A percentile compares a stretch with the other conserved stretches of the same genome.
Evolutionary conservation across 2,329 filamentous ascomycete genomes (phyloP).

Genomic region (Colletotrichum sp.): DNA sequence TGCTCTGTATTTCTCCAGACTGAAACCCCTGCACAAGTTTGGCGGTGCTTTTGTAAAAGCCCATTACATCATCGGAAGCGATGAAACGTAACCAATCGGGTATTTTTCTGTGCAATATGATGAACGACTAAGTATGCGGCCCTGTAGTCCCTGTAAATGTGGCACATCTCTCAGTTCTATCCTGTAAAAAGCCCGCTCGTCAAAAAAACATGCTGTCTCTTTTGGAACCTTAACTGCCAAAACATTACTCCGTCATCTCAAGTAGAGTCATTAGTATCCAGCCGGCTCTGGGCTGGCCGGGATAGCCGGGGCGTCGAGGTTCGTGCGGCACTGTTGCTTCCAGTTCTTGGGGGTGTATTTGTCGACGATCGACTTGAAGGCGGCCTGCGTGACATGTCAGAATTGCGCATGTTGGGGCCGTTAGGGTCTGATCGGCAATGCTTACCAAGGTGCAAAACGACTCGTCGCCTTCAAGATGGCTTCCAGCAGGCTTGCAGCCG

Average conservation of each 20-base stretch:
- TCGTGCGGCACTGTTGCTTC: slow-evolving; percentile 60
- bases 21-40: neutral
- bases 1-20: neutral
- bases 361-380: slow-evolving; percentile 93
- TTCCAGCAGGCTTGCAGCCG: slow-evolving; percentile 76
- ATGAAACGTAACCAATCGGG: neutral
- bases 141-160: neutral
- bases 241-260: neutral
- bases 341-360: slow-evolving; percentile 86
- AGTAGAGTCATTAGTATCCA: slow-evolving; percentile 41
- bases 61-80: neutral
- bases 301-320: slow-evolving; percentile 47
- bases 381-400: slow-evolving; percentile 55
- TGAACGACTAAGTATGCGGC: neutral
- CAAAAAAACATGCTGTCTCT: neutral
- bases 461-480: slow-evolving; percentile 85
- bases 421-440: neutral
- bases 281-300: slow-evolving; percentile 57
- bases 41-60: neutral
- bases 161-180: neutral
- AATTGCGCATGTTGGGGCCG: neutral
- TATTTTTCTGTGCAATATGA: neutral
- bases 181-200: neutral
- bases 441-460: slow-evolving; percentile 87
- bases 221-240: neutral